Evolutionary conservation across 768 basidiomycete species (phyloP), one percentile per base, ranked within the genome.

Genomic region (Fomitopsis serialis): DNA sequence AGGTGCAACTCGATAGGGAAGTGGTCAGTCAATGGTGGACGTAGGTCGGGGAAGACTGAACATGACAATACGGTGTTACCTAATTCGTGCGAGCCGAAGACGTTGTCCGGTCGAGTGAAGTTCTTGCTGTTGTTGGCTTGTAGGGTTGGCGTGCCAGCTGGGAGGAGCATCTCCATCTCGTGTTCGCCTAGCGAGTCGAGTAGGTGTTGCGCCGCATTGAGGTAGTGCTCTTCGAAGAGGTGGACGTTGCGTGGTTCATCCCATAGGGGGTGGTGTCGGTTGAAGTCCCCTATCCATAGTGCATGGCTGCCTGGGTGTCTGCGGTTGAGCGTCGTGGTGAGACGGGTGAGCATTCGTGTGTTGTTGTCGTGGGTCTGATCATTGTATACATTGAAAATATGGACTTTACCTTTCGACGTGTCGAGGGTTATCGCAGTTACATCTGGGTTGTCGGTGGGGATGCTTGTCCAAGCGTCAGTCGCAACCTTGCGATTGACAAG

Each of bases 71-170:
- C 35, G 0, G 24, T 8, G 2, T 66, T 56, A 0, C 52, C 24
- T 0, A 70, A 42, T 0, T 52, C 34, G 0, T 48, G 35, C 3
- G 70, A 56, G 34, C 60, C 54, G 54, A 73, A 79, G 0, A 80
- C 71, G 48, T 80, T 79, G 63, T 80, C 75, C 2, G 69, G 66
- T 9, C 72, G 46, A 4, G 72, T 71, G 45, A 61, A 66, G 51
- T 73, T 75, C 17, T 70, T 67, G 0, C 72, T 66, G 1, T 24
- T 47, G 0, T 34, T 45, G 0, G 68, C 59, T 21, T 69, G 34
- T 0, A 80, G 64, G 0, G 73, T 81, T 0, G 74, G 74, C 0
- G 63, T 60, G 0, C 61, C 63, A 8, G 61, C 51, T 0, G 70
- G 72, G 0, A 81, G 68, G 0, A 63, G 51, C 72, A 74, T 72